Evolutionary conservation across 305 asterid species (phyloP).

Genomic region (Solanum hybrid): DNA sequence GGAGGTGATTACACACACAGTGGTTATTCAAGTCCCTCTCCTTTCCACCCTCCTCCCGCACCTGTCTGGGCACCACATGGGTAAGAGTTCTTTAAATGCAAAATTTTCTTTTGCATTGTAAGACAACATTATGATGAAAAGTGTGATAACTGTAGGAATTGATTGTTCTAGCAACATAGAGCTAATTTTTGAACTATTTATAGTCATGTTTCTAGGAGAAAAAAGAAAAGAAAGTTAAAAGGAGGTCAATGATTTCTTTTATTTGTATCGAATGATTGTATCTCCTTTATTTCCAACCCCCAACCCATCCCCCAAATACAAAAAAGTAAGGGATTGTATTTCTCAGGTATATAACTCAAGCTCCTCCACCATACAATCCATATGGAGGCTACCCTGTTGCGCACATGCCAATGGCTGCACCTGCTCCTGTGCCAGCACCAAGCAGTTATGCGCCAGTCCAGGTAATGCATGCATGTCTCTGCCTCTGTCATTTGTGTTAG

Average conservation of each 20-base stretch:
- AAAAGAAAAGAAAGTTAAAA: background rate
- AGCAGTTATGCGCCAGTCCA: slow-evolving; percentile 91
- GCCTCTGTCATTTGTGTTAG: background rate
- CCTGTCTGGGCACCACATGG: slow-evolving; percentile 96
- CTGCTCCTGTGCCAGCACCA: slow-evolving; percentile 84
- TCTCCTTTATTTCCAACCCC: background rate
- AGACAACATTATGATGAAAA: background rate
- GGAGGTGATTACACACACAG: slow-evolving; percentile 90
- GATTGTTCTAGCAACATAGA: background rate
- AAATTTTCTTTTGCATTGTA: background rate
- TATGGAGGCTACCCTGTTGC: slow-evolving; percentile 87
- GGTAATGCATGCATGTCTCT: slow-evolving; percentile 30
- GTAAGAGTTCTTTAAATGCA: slow-evolving; percentile 20
- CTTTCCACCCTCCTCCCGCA: slow-evolving; percentile 88
- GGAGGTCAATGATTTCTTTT: background rate
- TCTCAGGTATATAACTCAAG: slow-evolving; percentile 81
- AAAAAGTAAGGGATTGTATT: background rate
- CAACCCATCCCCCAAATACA: background rate
- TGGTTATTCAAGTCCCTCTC: slow-evolving; percentile 82
- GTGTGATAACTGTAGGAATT: background rate
- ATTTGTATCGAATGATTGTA: background rate
- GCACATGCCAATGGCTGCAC: slow-evolving; percentile 77
- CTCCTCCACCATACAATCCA: slow-evolving; percentile 96
- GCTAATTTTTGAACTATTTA: background rate
- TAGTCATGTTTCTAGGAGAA: background rate